Conservation (phyloP, 495 filamentous ascomycete species). For the Penicillium roqueforti region DNA sequence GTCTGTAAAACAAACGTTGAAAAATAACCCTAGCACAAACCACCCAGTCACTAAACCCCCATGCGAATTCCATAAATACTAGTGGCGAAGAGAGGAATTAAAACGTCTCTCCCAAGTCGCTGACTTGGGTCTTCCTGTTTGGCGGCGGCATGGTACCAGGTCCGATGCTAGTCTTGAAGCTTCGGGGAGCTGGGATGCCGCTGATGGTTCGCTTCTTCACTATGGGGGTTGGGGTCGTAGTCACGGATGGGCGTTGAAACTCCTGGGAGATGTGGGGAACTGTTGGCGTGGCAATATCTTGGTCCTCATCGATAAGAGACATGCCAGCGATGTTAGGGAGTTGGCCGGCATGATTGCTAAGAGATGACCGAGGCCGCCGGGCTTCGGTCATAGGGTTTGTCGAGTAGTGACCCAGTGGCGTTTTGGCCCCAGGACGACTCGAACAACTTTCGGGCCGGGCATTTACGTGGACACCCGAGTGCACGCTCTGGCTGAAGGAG, state of each 20-base stretch:
- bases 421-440: constrained; percentile 62
- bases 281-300: constrained; percentile 34
- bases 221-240: constrained; percentile 23
- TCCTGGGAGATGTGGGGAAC: constrained; percentile 29
- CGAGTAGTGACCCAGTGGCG: constrained; percentile 53
- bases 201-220: constrained; percentile 51
- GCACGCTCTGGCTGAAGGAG: constrained; percentile 41
- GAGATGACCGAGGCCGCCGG: constrained; percentile 45
- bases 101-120: constrained; percentile 66
- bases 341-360: constrained; percentile 42
- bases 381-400: constrained; percentile 43
- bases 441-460: constrained; percentile 62
- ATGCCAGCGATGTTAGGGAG: constrained; percentile 33
- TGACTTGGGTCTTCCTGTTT: constrained; percentile 45
- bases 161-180: constrained; percentile 47
- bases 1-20: constrained; percentile 13
- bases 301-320: constrained; percentile 44
- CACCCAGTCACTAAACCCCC: constrained; percentile 1
- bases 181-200: constrained; percentile 51
- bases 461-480: constrained; percentile 28
- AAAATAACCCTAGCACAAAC: constrained; percentile 6
- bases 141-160: constrained; percentile 53
- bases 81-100: constrained; percentile 20
- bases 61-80: background rate
- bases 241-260: constrained; percentile 36